phyloP scores from a whole-genome alignment of 306 rosid genomes.

The cucumber (Cucumis sativus) region DNA sequence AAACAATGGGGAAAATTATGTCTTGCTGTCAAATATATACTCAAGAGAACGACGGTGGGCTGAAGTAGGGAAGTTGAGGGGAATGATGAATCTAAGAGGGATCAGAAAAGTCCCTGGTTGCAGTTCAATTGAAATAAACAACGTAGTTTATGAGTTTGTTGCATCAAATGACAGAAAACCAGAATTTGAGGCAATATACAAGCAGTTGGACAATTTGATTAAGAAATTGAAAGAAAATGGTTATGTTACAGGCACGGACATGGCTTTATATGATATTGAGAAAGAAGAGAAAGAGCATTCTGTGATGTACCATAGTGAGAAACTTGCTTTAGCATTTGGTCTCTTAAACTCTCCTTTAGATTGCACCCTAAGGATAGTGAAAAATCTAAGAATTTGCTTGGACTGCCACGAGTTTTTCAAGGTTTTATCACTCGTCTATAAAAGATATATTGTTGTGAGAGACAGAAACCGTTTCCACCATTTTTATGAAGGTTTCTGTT shows the following conservation, averaged over 20 bases:
- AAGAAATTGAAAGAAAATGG: not conserved
- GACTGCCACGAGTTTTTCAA: constrained; percentile 13
- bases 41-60: constrained; percentile 4
- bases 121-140: constrained; percentile 7
- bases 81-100: constrained; percentile 7
- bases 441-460: constrained; percentile 4
- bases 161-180: constrained; percentile 5
- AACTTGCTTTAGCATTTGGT: constrained; percentile 11
- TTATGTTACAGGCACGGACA: constrained; percentile 1
- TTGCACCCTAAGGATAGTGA: constrained; percentile 7
- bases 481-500: constrained; percentile 1
- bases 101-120: constrained; percentile 8
- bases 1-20: constrained; percentile 6
- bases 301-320: constrained; percentile 4
- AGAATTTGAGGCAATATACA: not conserved
- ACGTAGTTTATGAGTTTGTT: not conserved
- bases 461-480: constrained; percentile 13
- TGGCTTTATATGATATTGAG: constrained; percentile 10
- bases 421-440: constrained; percentile 6
- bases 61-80: constrained; percentile 10
- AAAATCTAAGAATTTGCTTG: constrained; percentile 9
- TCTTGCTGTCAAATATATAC: constrained; percentile 6
- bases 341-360: constrained; percentile 7
- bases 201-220: constrained; percentile 1
- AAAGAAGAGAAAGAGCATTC: constrained; percentile 11